Evolutionary conservation across 2,329 filamentous ascomycete genomes (phyloP), one percentile per base, ranked within the genome.

Genomic region (Metarhizium humberi): DNA sequence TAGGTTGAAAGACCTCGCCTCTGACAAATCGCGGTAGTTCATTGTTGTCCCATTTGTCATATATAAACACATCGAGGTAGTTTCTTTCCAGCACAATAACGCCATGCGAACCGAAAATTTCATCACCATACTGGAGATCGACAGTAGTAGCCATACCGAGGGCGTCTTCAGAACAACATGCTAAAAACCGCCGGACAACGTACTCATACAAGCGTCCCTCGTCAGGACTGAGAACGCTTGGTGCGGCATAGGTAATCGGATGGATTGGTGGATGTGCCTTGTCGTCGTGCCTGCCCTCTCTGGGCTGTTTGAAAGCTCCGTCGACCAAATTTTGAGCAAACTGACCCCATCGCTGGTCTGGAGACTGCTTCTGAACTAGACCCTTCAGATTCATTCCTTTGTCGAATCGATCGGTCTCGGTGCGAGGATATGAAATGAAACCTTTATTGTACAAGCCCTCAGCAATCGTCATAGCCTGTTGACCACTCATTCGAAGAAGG

Each of bases 241-340:
- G 80, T 14, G 81, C 80, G 6, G 87, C 90, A 66, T 89, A 95
- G n/a, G 88, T 88, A 57, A 99, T 87, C 0, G 94, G 94, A 64
- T 99, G 94, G 57, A 99, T 99, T 0, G 94, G 94, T 30, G 94
- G 94, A 72, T 99, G 94, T 0, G 94, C 94, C 70, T 96, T 94
- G 70, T 99, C 94, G 69, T 99, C 95, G 68, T 97, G 84, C 53
- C 84, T 81, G 4, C 94, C 94, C 61, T 86, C 81, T 46, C 92
- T 84, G 18, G 94, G 94, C 61, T 88, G 86, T 50, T 83, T 82
- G 68, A 96, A 97, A 8, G 77, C 86, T 3, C 90, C 90, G 59
- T 87, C 78, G 34, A 88, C 74, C 10, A 97, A 78, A 18, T 77
- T 78, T 67, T 87, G 87, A 4, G 92, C 91, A 69, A 92, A 96